A percentile compares a stretch with the other conserved stretches of the same genome.
These are phyloP conservation scores for Trichoderma erinaceum DNA, from an alignment of 495 filamentous ascomycete genomes.

Conservation along the genomic window DNA sequence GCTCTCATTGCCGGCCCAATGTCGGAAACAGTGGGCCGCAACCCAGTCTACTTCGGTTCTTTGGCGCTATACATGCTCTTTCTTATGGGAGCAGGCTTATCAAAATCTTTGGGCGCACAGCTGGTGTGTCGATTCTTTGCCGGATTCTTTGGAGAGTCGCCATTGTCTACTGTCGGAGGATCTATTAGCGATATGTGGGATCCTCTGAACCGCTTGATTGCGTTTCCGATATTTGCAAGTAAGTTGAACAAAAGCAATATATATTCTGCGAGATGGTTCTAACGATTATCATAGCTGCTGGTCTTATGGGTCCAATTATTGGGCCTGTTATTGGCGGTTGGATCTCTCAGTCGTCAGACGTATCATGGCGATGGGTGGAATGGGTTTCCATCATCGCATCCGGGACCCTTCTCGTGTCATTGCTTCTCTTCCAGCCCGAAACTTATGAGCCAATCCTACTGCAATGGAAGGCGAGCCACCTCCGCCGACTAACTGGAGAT, in stretches of 20 bases:
- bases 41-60: constrained; percentile 29
- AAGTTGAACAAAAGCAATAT: not conserved
- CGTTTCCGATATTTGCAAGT: constrained; percentile 32
- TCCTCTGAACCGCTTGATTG: constrained; percentile 27
- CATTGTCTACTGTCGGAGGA: constrained; percentile 29
- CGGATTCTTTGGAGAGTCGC: constrained; percentile 29
- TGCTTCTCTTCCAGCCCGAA: constrained; percentile 46
- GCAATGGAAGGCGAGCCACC: constrained; percentile 44
- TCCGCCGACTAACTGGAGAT: constrained; percentile 44
- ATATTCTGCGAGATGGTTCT: not conserved
- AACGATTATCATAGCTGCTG: not conserved
- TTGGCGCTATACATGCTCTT: constrained; percentile 31
- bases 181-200: constrained; percentile 30
- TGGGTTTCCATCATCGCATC: constrained; percentile 73
- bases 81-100: constrained; percentile 27
- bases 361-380: constrained; percentile 50
- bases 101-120: constrained; percentile 25
- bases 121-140: constrained; percentile 32
- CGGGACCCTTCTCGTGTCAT: constrained; percentile 33
- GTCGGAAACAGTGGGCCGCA: constrained; percentile 35
- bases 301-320: constrained; percentile 22
- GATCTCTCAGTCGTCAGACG: constrained; percentile 21
- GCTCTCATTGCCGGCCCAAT: constrained; percentile 32
- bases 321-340: constrained; percentile 30
- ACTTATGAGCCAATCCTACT: constrained; percentile 47